Evolutionary conservation across 257 asterid species (phyloP).

Genomic region (Nyctanthes arbortristis): DNA sequence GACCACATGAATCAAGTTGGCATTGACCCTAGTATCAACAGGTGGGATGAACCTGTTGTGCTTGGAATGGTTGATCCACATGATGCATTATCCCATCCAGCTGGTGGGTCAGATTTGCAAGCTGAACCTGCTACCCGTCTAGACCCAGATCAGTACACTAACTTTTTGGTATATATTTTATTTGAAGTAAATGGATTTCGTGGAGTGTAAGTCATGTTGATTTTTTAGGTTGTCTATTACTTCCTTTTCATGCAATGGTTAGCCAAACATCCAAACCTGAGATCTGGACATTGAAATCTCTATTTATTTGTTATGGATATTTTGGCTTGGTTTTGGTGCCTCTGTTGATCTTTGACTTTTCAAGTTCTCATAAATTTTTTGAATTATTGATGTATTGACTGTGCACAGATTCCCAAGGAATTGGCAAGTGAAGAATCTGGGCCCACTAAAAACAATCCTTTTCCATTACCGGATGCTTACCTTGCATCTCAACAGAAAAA

Average conservation of each 20-base stretch:
- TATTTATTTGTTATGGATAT: not conserved
- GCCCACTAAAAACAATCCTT: slow-evolving; percentile 70
- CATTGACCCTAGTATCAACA: slow-evolving; percentile 60
- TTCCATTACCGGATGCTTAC: slow-evolving; percentile 80
- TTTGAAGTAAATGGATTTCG: slow-evolving; percentile 19
- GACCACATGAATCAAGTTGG: slow-evolving; percentile 86
- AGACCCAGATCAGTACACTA: slow-evolving; percentile 82
- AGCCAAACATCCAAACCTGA: not conserved
- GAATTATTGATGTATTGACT: slow-evolving; percentile 20
- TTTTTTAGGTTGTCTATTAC: not conserved
- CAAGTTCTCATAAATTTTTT: slow-evolving; percentile 9
- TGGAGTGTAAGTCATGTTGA: not conserved
- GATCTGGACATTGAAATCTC: slow-evolving; percentile 1
- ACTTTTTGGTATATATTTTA: slow-evolving; percentile 57
- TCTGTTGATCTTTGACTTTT: slow-evolving; percentile 8
- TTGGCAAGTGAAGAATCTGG: slow-evolving; percentile 63
- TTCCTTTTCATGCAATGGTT: not conserved
- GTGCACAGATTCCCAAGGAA: slow-evolving; percentile 78
- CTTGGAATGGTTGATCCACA: slow-evolving; percentile 95
- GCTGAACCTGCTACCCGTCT: slow-evolving; percentile 81
- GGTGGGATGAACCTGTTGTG: slow-evolving; percentile 79
- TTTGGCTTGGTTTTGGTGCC: slow-evolving; percentile 1
- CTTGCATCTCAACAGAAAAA: slow-evolving; percentile 79
- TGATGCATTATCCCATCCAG: slow-evolving; percentile 89
- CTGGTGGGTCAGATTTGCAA: slow-evolving; percentile 83